phyloP scores from a whole-genome alignment of 192 early-diverging fungal genomes.

The Thamnidium elegans region DNA sequence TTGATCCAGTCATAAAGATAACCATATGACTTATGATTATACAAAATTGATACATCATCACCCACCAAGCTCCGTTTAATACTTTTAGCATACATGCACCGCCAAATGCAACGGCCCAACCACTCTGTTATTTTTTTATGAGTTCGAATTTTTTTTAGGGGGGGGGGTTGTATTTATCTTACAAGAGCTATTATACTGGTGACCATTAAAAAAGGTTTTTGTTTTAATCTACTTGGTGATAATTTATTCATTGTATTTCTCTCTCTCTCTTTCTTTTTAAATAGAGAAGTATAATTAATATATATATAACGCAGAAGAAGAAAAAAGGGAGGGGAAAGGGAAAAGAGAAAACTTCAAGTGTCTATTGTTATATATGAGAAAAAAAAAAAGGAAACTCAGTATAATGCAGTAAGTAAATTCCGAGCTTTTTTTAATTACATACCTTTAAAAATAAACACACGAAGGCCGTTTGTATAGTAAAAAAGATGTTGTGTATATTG shows the following conservation, averaged over 20 bases:
- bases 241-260: background rate
- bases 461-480: no score
- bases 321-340: no score
- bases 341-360: no score
- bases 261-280: background rate
- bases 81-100: conserved; percentile 23
- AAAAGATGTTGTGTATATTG: no score
- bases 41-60: conserved; percentile 32
- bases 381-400: no score
- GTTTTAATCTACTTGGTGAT: background rate
- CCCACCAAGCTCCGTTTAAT: conserved; percentile 32
- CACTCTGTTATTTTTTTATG: conserved; percentile 6
- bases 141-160: background rate
- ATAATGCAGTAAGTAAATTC: no score
- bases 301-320: background rate
- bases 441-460: no score
- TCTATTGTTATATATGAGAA: no score
- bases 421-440: no score
- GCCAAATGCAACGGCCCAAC: conserved; percentile 32
- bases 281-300: background rate
- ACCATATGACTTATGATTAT: conserved; percentile 16
- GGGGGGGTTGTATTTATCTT: background rate
- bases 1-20: conserved; percentile 13
- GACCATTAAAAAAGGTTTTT: conserved; percentile 1
- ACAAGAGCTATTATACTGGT: conserved; percentile 9